These are phyloP conservation scores for Suhomyces emberorum DNA, from an alignment of 805 yeast genomes.

Conservation along the genomic window DNA sequence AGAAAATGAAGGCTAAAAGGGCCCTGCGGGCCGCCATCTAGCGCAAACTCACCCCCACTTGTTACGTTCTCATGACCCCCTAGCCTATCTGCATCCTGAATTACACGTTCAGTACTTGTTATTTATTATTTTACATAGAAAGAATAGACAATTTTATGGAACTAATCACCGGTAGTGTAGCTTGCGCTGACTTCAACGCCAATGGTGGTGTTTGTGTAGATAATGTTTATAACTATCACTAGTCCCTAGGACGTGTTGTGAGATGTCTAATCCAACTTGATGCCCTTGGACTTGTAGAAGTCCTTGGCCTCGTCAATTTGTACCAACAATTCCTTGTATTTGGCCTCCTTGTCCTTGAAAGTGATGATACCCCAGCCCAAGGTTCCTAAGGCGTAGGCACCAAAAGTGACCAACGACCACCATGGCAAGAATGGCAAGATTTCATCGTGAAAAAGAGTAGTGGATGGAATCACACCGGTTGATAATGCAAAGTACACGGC, in stretches of 20 bases:
- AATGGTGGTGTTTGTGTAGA: not conserved
- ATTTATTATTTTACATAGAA: not conserved
- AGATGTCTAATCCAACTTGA: constrained; percentile 40
- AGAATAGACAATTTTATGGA: constrained; percentile 1
- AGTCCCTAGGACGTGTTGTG: too few species aligned
- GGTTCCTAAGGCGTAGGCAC: constrained; percentile 64
- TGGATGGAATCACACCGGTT: constrained; percentile 53
- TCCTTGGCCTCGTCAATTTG: constrained; percentile 62
- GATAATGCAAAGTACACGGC: constrained; percentile 53
- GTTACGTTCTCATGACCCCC: too few species aligned
- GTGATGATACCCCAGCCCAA: constrained; percentile 67
- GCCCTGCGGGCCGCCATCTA: not conserved
- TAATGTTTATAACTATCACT: too few species aligned
- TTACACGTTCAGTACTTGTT: not conserved
- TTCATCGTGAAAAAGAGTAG: constrained; percentile 45
- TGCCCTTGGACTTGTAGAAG: constrained; percentile 53
- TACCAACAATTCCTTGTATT: constrained; percentile 56
- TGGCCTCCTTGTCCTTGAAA: constrained; percentile 68
- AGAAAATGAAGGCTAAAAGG: constrained; percentile 47
- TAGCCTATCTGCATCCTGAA: not conserved
- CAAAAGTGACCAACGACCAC: constrained; percentile 68
- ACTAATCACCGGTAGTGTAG: too few species aligned
- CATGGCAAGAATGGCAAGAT: constrained; percentile 66
- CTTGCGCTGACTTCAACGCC: too few species aligned
- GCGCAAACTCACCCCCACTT: not conserved